Base-by-base conservation (phyloP, 164 flowering plant genomes). In the Litsea cubeba region DNA sequence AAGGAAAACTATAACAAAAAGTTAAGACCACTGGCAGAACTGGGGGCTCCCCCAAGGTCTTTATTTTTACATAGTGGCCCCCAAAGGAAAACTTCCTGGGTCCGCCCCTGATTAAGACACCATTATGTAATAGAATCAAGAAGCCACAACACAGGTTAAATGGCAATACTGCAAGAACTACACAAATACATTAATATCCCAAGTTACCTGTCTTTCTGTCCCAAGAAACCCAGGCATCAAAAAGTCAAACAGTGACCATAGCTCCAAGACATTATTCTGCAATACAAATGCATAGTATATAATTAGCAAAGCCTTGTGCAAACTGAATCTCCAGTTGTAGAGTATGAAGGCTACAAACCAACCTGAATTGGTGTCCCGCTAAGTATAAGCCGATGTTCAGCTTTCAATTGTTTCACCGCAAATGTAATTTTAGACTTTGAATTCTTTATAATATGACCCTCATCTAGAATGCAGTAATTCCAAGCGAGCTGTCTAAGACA, bases 361-460 rank as follows among this genome's bases (percentile, higher is more conserved):
- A 93, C 97, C 97, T 96, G 99, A 62, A 96, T 94, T 50, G 99
- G 99, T 72, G 98, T 96, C 76, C 99, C 99, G 84, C 98, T 96
- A 62, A 96, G 83, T 71, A 96, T 86, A 62, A 96, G 85, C 15
- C 98, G 98, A 77, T 94, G 91, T 75, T 89, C 91, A 57, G 97
- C 93, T 83, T 88, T 94, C 83, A 96, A 80, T 81, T 89, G 94
- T 82, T 94, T 96, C 63, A 96, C 94, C 24, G 99, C 97, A 74
- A 67, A 72, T 17, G 99, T 96, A 68, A 96, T 84, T 86, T 96
- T 94, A 49, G 99, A 96, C 77, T 89, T 96, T 0, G 97, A 76
- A 69, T 96, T 96, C 83, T 90, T 96, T 74, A 96, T 94, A 14
- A 96, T 89, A 81, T 96, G 99, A 10, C 99, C 99, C 81, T 96